These are phyloP conservation scores for Cladosporium halotolerans DNA, from an alignment of 2,329 filamentous ascomycete genomes.

Conservation along the genomic window DNA sequence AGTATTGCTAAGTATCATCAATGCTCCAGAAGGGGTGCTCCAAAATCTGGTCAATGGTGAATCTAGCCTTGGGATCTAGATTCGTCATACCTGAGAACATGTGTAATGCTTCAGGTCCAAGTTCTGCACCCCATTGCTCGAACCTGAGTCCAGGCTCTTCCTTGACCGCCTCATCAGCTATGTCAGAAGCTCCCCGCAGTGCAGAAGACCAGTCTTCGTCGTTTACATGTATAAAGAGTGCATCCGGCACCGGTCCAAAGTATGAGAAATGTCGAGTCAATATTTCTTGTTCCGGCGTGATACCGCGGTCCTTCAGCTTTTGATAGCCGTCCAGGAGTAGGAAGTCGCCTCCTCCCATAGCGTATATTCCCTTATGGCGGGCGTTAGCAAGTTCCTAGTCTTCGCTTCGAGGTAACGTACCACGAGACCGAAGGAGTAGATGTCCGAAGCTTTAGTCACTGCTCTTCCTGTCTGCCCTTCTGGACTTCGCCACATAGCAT, in stretches of 20 bases:
- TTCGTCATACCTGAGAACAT: constrained; percentile 33
- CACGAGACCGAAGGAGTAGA: constrained; percentile 35
- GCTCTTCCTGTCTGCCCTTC: no score
- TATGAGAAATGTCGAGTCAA: constrained; percentile 30
- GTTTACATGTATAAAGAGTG: constrained; percentile 26
- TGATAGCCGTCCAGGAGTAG: constrained; percentile 29
- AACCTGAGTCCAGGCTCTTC: constrained; percentile 28
- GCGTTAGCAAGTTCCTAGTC: constrained; percentile 14
- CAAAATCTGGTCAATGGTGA: constrained; percentile 31
- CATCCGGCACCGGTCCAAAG: constrained; percentile 30
- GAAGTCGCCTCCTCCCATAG: constrained; percentile 27
- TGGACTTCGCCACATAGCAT: no score
- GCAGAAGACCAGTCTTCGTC: constrained; percentile 25
- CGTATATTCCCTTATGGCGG: constrained; percentile 31
- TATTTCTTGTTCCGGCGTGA: constrained; percentile 30
- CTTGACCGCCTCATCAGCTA: constrained; percentile 25
- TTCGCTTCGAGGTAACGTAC: constrained; percentile 23
- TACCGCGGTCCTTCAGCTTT: constrained; percentile 25
- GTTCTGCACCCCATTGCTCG: constrained; percentile 24
- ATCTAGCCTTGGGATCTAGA: constrained; percentile 28
- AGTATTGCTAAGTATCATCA: no score
- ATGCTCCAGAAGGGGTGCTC: constrained; percentile 29
- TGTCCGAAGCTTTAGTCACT: no score
- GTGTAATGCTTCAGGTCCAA: constrained; percentile 24
- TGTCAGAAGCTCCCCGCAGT: constrained; percentile 22